phyloP scores from a whole-genome alignment of 2,329 filamentous ascomycete genomes.

The Arthrinium phaeospermum region DNA sequence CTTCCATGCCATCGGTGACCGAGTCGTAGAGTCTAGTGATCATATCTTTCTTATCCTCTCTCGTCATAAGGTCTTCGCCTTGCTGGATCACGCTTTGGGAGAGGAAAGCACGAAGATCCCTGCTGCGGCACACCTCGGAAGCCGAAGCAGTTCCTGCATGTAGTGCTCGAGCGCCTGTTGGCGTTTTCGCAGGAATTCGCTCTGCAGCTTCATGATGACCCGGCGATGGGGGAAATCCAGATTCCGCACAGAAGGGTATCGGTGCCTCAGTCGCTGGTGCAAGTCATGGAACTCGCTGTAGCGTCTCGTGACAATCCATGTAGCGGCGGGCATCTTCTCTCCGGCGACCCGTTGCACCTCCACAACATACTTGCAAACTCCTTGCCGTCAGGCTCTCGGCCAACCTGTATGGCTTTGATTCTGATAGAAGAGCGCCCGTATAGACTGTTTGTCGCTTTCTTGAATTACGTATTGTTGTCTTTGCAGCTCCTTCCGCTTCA shows the following conservation, averaged over 20 bases:
- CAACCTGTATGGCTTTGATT: conserved; percentile 93
- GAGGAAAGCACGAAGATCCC: conserved; percentile 89
- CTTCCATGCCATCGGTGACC: conserved; percentile 96
- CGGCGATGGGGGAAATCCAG: conserved; percentile 91
- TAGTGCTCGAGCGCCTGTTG: conserved; percentile 85
- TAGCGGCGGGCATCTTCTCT: conserved; percentile 95
- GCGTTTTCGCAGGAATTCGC: conserved; percentile 91
- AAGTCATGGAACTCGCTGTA: conserved; percentile 98
- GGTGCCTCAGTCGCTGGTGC: conserved; percentile 83
- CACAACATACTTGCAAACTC: conserved; percentile 91
- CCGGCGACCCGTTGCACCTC: conserved; percentile 90
- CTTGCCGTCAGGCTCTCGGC: conserved; percentile 87
- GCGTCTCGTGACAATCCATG: conserved; percentile 88
- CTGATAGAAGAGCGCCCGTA: conserved; percentile 89
- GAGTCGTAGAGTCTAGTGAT: conserved; percentile 96
- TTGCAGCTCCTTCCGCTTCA: conserved; percentile 92
- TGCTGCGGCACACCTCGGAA: conserved; percentile 92
- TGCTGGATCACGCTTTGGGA: conserved; percentile 82
- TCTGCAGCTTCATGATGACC: conserved; percentile 95
- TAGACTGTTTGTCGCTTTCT: conserved; percentile 96
- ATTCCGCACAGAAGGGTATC: conserved; percentile 85
- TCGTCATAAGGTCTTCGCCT: conserved; percentile 60
- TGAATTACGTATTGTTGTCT: conserved; percentile 96
- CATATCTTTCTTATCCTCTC: conserved; percentile 79
- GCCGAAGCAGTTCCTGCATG: conserved; percentile 76